phyloP scores from a whole-genome alignment of 495 filamentous ascomycete species.

The Hyaloscypha variabilis region DNA sequence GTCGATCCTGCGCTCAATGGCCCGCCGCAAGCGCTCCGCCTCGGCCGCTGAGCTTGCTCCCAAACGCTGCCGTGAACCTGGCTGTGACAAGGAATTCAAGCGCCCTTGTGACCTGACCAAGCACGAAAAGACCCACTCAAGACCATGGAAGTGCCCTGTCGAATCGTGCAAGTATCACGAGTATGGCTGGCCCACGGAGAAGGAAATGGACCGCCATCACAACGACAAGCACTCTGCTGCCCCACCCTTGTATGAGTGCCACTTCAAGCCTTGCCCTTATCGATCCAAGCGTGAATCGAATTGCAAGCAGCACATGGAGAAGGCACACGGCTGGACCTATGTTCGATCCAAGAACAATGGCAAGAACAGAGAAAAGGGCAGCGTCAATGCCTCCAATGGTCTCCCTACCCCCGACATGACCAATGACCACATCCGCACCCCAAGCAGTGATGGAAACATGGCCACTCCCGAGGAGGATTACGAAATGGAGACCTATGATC shows the following conservation, averaged over 20 bases:
- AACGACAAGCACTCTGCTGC: constrained; percentile 91
- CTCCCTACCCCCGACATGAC: constrained; percentile 31
- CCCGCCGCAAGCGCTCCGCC: constrained; percentile 79
- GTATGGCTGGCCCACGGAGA: constrained; percentile 94
- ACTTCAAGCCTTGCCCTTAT: constrained; percentile 86
- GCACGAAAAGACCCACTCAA: constrained; percentile 95
- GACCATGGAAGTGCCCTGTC: constrained; percentile 90
- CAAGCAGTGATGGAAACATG: constrained; percentile 29
- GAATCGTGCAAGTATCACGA: constrained; percentile 81
- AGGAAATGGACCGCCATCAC: constrained; percentile 91
- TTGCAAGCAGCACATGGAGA: constrained; percentile 99
- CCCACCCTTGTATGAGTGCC: constrained; percentile 77
- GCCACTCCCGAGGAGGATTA: constrained; percentile 28
- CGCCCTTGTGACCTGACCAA: constrained; percentile 91
- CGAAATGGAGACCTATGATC: constrained; percentile 11
- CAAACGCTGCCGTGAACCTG: constrained; percentile 64
- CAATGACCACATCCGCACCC: constrained; percentile 24
- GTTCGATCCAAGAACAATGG: constrained; percentile 90
- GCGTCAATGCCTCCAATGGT: constrained; percentile 12
- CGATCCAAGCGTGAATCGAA: constrained; percentile 95
- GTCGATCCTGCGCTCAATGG: constrained; percentile 83
- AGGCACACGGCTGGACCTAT: constrained; percentile 89
- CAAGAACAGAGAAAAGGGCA: constrained; percentile 47
- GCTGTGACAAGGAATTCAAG: constrained; percentile 89
- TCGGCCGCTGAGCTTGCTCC: constrained; percentile 72